Conservation (phyloP, 352 stramenopile species). For the Globisporangium splendens region DNA sequence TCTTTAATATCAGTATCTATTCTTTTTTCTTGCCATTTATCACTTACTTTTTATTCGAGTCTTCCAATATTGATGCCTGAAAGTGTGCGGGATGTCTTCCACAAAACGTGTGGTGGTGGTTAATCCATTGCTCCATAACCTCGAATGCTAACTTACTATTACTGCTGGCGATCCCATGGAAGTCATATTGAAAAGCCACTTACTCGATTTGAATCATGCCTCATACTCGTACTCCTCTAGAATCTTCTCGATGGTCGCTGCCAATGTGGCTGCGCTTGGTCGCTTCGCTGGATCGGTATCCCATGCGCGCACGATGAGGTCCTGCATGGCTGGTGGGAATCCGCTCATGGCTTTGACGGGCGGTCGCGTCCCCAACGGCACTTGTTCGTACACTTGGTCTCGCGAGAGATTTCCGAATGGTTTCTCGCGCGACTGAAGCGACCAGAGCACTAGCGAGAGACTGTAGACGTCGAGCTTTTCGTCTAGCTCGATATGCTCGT, state of each 20-base stretch:
- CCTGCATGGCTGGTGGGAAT: constrained; percentile 62
- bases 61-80: no score
- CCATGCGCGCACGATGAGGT: constrained; percentile 59
- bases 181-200: neutral
- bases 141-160: no score
- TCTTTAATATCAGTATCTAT: constrained; percentile 63
- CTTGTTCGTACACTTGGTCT: constrained; percentile 51
- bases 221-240: constrained; percentile 26
- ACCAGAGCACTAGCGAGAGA: constrained; percentile 65
- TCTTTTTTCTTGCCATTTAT: neutral
- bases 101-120: no score
- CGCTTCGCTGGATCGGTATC: constrained; percentile 41
- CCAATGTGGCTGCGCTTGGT: constrained; percentile 45
- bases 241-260: constrained; percentile 48
- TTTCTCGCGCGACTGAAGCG: constrained; percentile 44
- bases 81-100: no score
- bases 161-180: neutral
- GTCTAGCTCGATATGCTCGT: constrained; percentile 33
- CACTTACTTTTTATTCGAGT: no score
- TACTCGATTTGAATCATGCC: constrained; percentile 39
- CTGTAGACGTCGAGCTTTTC: constrained; percentile 73
- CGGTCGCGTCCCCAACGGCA: constrained; percentile 47
- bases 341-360: constrained; percentile 40
- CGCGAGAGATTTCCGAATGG: constrained; percentile 37
- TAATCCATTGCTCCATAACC: no score